phyloP scores from a whole-genome alignment of 2,329 filamentous ascomycete species.

The Trichoderma sp. region DNA sequence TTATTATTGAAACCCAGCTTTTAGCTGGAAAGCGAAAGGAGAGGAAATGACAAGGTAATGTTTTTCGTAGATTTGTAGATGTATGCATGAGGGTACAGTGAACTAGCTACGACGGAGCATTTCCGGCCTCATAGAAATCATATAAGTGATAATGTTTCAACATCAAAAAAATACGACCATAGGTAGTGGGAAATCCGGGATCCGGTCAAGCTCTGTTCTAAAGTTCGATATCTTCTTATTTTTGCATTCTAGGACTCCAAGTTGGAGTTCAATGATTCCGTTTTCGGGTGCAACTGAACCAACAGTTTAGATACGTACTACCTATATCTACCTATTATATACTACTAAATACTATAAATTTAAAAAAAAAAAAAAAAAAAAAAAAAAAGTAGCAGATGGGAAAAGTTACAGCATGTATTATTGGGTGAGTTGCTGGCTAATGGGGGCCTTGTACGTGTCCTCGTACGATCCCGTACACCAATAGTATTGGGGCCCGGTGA shows the following conservation, averaged over 20 bases:
- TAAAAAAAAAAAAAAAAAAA: too few species aligned
- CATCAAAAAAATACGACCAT: conserved; percentile 31
- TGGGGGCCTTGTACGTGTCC: too few species aligned
- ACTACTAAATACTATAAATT: too few species aligned
- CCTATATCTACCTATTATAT: too few species aligned
- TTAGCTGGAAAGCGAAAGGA: neutral
- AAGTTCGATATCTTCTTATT: neutral
- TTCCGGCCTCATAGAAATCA: too few species aligned
- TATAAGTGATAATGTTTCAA: neutral
- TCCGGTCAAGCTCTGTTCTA: neutral
- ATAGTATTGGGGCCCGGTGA: too few species aligned
- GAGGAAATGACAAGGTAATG: neutral
- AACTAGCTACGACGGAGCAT: too few species aligned
- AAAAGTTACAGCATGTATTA: too few species aligned
- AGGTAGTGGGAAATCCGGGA: neutral
- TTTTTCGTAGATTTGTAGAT: neutral
- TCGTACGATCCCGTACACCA: too few species aligned
- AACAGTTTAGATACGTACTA: neutral
- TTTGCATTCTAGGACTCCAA: neutral
- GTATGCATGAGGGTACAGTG: neutral
- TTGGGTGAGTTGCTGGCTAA: too few species aligned
- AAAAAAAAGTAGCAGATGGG: too few species aligned
- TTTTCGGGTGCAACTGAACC: neutral
- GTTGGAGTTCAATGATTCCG: rapidly evolving
- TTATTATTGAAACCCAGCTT: neutral